Conservation (phyloP, 345 rosid genomes). For the Carallia brachiata region DNA sequence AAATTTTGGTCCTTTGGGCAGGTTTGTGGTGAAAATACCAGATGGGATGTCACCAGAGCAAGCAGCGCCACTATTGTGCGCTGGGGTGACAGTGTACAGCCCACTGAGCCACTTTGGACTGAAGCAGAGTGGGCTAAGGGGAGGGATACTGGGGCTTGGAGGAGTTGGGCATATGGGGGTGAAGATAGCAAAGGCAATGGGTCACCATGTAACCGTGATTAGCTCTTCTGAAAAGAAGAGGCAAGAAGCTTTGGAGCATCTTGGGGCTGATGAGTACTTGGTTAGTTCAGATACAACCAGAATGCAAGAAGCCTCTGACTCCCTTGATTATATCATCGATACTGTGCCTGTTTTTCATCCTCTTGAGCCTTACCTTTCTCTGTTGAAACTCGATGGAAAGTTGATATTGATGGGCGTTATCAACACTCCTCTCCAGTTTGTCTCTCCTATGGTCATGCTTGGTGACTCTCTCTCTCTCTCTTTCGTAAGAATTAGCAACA, state of each 20-base stretch:
- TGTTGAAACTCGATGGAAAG: slow-evolving; percentile 82
- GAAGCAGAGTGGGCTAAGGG: slow-evolving; percentile 59
- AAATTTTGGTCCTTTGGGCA: slow-evolving; percentile 11
- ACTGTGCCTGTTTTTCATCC: slow-evolving; percentile 81
- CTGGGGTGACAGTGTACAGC: slow-evolving; percentile 91
- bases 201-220: slow-evolving; percentile 88
- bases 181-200: slow-evolving; percentile 92
- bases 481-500: too few species aligned
- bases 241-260: slow-evolving; percentile 74
- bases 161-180: slow-evolving; percentile 99
- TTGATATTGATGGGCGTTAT: slow-evolving; percentile 83
- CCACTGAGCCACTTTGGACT: slow-evolving; percentile 81
- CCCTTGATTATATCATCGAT: slow-evolving; percentile 83
- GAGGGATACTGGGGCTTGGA: slow-evolving; percentile 87
- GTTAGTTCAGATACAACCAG: slow-evolving; percentile 59
- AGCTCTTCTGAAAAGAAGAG: slow-evolving; percentile 92
- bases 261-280: slow-evolving; percentile 85
- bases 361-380: slow-evolving; percentile 73
- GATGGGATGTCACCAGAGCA: slow-evolving; percentile 82
- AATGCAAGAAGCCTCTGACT: slow-evolving; percentile 63
- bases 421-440: slow-evolving; percentile 66
- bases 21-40: slow-evolving; percentile 87
- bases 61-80: slow-evolving; percentile 83
- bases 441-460: slow-evolving; percentile 71
- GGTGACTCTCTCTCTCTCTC: slow-evolving; percentile 39